Evolutionary conservation across 2,329 filamentous ascomycete genomes (phyloP), one percentile per base, ranked within the genome.

Genomic region (Zymoseptoria pseudotritici): DNA sequence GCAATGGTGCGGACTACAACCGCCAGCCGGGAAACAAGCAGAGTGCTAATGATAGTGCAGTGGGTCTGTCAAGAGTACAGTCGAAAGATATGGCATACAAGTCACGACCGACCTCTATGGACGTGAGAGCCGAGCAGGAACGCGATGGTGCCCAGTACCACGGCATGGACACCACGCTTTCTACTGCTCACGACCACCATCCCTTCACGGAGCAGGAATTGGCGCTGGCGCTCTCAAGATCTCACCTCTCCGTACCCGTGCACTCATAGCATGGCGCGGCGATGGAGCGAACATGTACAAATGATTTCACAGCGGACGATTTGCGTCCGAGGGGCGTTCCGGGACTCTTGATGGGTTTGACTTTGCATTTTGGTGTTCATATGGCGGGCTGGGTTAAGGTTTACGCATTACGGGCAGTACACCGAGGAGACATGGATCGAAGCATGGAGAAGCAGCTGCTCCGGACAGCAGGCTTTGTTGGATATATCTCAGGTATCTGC

Each of bases 191-290:
- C 53, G 69, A 70, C 53, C 72, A 75, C 55, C 63, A 71, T 20
- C 75, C 75, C 1, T 80, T 80, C 63, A 73, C 76, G 2, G 71
- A 76, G 24, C 75, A 78, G 55, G 77, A 80, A 26, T 72, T 80
- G 53, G 74, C 75, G 50, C 66, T 75, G 8, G 78, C 78, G 0
- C 66, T 80, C 56, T 70, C 76, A 55, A 70, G 72, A 50, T 77
- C 76, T 4, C 73, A 76, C 60, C 62, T 75, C n/a, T 66, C 67
- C 29, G 69, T 72, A 5, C 66, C 72, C 4, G 54, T 59, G 29
- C 59, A 60, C 19, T 63, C 52, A 26, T 53, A 46, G 36, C 36
- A 46, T 46, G 36, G 36, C 36, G 13, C 17, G 4, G 36, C 4
- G 36, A 46, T 4, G 17, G 36, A 17, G 13, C 36, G 36, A 4